Evolutionary conservation across 164 flowering plant species (phyloP).

Genomic region (Chimonanthus salicifolius): DNA sequence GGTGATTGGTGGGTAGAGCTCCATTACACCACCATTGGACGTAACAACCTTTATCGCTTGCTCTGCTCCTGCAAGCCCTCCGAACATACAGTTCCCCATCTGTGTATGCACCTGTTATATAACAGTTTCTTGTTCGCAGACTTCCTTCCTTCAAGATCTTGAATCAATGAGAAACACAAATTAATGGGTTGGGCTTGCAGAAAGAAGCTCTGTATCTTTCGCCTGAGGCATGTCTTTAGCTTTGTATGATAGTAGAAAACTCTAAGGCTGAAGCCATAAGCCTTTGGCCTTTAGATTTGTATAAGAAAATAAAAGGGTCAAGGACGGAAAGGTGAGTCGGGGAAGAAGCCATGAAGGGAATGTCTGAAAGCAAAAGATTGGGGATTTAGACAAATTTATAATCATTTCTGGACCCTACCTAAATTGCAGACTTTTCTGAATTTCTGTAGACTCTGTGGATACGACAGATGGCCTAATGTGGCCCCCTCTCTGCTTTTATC

Average conservation of each 20-base stretch:
- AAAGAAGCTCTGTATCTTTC: neutral
- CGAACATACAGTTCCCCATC: constrained; percentile 73
- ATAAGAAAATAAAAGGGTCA: neutral
- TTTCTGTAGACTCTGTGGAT: too few relatives aligned
- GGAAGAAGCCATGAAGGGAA: neutral
- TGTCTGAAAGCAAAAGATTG: neutral
- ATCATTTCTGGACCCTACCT: too few relatives aligned
- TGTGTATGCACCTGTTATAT: neutral
- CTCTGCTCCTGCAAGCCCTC: constrained; percentile 32
- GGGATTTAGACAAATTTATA: neutral
- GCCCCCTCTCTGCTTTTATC: too few relatives aligned
- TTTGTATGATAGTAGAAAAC: too few relatives aligned
- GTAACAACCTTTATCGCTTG: constrained; percentile 50
- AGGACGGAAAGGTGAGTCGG: neutral
- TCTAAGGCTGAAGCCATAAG: too few relatives aligned
- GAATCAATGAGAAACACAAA: neutral
- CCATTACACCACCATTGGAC: constrained; percentile 79
- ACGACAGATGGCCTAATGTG: too few relatives aligned
- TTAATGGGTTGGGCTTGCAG: neutral
- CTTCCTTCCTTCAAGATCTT: neutral
- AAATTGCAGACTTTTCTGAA: too few relatives aligned
- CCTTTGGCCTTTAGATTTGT: neutral
- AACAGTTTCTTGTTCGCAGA: neutral
- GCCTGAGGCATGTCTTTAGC: too few relatives aligned
- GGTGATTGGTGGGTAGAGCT: constrained; percentile 54